Conservation (phyloP, 208 protist genomes). For the Zelonia costaricensis region DNA sequence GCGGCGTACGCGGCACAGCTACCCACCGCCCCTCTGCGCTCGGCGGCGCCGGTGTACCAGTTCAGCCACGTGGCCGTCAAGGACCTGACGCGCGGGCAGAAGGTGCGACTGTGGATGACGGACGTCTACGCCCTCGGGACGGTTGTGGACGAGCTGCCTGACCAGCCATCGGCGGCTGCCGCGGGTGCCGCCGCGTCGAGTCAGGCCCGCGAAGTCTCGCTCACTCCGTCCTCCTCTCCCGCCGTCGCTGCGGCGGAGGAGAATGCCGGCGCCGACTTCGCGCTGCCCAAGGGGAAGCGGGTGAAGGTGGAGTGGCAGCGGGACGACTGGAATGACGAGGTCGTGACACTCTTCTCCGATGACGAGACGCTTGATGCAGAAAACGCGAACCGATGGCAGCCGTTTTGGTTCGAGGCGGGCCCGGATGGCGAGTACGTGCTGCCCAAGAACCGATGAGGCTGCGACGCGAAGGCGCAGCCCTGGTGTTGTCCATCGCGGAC, state of each 20-base stretch:
- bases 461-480: background rate
- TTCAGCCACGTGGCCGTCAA: slow-evolving; percentile 42
- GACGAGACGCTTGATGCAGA: slow-evolving; percentile 70
- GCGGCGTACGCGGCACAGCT: slow-evolving; percentile 40
- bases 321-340: slow-evolving; percentile 83
- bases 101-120: slow-evolving; percentile 89
- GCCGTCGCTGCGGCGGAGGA: background rate
- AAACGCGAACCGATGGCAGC: slow-evolving; percentile 84
- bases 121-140: slow-evolving; percentile 81
- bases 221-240: background rate
- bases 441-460: slow-evolving; percentile 11
- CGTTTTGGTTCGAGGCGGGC: slow-evolving; percentile 73
- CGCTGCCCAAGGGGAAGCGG: slow-evolving; percentile 11
- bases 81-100: slow-evolving; percentile 48
- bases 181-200: background rate
- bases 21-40: slow-evolving; percentile 41
- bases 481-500: too few species aligned
- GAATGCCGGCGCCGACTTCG: background rate
- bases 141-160: slow-evolving; percentile 27
- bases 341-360: slow-evolving; percentile 69
- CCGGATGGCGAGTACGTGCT: slow-evolving; percentile 33
- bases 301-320: slow-evolving; percentile 73
- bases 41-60: slow-evolving; percentile 22
- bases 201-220: background rate
- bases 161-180: slow-evolving; percentile 1